Conservation (phyloP, 768 basidiomycete species). For the Psilocybe cubensis region DNA sequence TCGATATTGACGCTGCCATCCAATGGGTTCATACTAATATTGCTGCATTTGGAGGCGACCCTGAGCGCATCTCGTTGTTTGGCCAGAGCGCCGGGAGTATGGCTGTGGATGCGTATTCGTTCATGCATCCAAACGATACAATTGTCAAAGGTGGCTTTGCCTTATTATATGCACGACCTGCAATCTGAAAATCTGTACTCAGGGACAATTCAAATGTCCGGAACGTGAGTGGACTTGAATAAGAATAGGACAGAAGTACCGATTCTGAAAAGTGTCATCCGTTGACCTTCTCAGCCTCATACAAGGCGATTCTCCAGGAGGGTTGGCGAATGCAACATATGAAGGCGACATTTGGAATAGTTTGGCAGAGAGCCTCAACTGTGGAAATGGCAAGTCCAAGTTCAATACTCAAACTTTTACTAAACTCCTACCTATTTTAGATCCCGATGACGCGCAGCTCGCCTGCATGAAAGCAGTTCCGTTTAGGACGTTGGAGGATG, state of each 20-base stretch:
- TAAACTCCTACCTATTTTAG: neutral
- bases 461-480: constrained; percentile 38
- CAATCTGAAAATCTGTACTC: neutral
- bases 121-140: constrained; percentile 36
- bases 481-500: constrained; percentile 32
- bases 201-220: constrained; percentile 34
- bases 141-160: constrained; percentile 28
- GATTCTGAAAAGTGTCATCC: neutral
- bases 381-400: constrained; percentile 29
- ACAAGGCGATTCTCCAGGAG: neutral
- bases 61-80: constrained; percentile 36
- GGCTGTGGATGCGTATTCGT: constrained; percentile 35
- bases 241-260: neutral
- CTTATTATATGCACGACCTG: neutral
- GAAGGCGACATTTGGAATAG: constrained; percentile 32
- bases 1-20: constrained; percentile 42
- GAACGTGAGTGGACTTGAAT: constrained; percentile 28
- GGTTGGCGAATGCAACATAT: constrained; percentile 11
- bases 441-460: constrained; percentile 32
- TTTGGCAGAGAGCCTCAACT: constrained; percentile 33
- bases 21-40: constrained; percentile 53
- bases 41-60: constrained; percentile 44
- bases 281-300: constrained; percentile 12
- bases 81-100: constrained; percentile 40
- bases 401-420: neutral